phyloP scores from a whole-genome alignment of 768 basidiomycete species.

The Naematelia encephala region DNA sequence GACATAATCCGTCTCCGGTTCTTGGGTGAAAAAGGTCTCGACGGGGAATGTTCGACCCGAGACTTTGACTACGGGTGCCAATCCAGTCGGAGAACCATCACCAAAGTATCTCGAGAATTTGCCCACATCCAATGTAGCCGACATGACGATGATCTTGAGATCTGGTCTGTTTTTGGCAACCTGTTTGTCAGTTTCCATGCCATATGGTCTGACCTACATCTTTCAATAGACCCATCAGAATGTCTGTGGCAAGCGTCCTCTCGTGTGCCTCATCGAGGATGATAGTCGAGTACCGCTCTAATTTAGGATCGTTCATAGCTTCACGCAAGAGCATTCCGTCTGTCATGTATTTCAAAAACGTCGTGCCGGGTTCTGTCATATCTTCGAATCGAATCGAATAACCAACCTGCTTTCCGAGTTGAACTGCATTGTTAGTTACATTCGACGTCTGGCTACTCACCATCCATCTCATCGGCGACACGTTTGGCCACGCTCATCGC shows the following conservation, averaged over 20 bases:
- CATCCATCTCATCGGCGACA: conserved; percentile 98
- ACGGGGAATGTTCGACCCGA: conserved; percentile 87
- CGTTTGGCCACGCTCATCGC: conserved; percentile 98
- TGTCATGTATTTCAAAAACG: conserved; percentile 99
- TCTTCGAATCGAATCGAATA: conserved; percentile 99
- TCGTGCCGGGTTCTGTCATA: conserved; percentile 81
- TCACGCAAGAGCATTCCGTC: conserved; percentile 98
- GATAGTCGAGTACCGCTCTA: conserved; percentile 90
- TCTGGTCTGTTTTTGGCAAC: conserved; percentile 75
- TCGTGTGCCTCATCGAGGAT: conserved; percentile 99
- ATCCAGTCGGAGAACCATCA: conserved; percentile 51
- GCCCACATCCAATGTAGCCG: conserved; percentile 90
- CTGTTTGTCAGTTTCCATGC: conserved; percentile 15
- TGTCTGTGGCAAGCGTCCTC: conserved; percentile 94
- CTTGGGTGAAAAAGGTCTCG: conserved; percentile 63
- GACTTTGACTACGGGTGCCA: conserved; percentile 80
- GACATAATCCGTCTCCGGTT: conserved; percentile 86
- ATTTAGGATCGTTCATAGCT: conserved; percentile 91
- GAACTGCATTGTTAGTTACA: too few species aligned
- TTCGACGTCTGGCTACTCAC: too few species aligned
- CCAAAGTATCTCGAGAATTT: conserved; percentile 96
- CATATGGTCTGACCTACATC: conserved; percentile 46
- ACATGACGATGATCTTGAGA: conserved; percentile 97
- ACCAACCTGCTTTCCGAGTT: conserved; percentile 89
- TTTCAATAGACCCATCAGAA: conserved; percentile 96